Evolutionary conservation across 495 filamentous ascomycete genomes (phyloP).

Genomic region (Lophiotrema nucula): DNA sequence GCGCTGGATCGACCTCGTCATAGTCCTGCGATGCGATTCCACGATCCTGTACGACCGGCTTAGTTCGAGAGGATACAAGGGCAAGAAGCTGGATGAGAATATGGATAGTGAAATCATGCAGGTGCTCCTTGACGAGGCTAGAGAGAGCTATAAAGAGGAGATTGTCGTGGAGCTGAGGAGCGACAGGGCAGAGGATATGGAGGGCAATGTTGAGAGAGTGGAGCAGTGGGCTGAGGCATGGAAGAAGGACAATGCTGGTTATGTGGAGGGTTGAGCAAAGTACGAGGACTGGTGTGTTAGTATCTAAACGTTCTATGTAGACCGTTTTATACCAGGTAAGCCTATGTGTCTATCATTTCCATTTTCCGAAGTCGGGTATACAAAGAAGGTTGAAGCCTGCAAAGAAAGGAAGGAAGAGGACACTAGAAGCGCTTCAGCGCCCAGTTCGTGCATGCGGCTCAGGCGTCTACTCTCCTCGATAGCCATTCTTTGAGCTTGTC

Average conservation of each 20-base stretch:
- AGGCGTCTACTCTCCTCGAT: conserved; percentile 37
- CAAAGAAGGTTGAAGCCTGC: no score
- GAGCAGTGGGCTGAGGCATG: conserved; percentile 77
- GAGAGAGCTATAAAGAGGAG: conserved; percentile 80
- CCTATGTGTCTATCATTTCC: not conserved
- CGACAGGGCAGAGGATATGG: conserved; percentile 76
- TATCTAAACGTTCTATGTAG: no score
- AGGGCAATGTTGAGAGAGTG: conserved; percentile 81
- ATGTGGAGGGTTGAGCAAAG: conserved; percentile 4
- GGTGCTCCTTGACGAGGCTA: conserved; percentile 85
- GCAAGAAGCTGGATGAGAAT: conserved; percentile 92
- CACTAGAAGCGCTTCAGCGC: no score
- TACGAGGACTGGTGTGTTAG: conserved; percentile 2
- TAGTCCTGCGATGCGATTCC: conserved; percentile 80
- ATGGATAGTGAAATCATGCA: conserved; percentile 98
- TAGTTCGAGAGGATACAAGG: conserved; percentile 69
- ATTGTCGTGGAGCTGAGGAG: conserved; percentile 89
- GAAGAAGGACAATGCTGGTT: conserved; percentile 60
- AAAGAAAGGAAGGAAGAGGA: no score
- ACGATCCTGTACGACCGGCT: conserved; percentile 83
- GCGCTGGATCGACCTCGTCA: conserved; percentile 91
- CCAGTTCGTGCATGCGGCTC: conserved; percentile 1
- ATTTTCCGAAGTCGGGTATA: conserved; percentile 8
- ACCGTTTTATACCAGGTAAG: no score
- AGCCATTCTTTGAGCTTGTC: conserved; percentile 85